Evolutionary conservation across 495 filamentous ascomycete species (phyloP).

Genomic region (Trichocladium antarcticum): DNA sequence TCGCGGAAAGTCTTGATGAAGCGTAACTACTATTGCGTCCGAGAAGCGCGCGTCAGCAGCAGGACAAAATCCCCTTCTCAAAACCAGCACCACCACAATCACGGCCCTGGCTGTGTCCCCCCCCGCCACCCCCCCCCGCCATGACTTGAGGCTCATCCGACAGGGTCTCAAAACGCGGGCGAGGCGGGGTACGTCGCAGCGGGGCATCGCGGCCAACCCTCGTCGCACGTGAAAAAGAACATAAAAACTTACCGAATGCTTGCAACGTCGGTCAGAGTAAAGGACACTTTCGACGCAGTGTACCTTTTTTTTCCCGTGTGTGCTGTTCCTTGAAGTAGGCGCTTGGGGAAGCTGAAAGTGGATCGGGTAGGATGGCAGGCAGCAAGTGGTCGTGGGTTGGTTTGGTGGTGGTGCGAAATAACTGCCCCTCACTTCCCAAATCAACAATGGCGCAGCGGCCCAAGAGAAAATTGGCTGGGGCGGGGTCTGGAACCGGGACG

Average conservation of each 20-base stretch:
- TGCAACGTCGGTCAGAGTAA: not conserved
- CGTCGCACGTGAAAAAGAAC: not conserved
- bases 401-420: conserved; percentile 6
- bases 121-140: not conserved
- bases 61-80: not conserved
- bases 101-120: not conserved
- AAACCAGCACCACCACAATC: not conserved
- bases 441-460: conserved; percentile 7
- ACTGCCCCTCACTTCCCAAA: conserved; percentile 15
- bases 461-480: conserved; percentile 9
- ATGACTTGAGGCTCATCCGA: not conserved
- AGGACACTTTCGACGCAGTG: not conserved
- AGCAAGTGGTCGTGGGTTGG: not conserved
- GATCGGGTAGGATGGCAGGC: conserved; percentile 9
- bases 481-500: not conserved
- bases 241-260: conserved; percentile 5
- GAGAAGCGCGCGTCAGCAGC: no score
- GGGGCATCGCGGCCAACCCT: not conserved
- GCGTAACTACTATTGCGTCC: no score
- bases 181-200: conserved; percentile 4
- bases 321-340: not conserved
- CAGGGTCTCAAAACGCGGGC: not conserved
- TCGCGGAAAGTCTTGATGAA: not conserved
- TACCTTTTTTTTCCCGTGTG: not conserved
- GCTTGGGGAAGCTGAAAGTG: conserved; percentile 6